A percentile compares a stretch with the other conserved stretches of the same genome.
phyloP scores from a whole-genome alignment of 441 rosid species.

The Corymbia citriodora region DNA sequence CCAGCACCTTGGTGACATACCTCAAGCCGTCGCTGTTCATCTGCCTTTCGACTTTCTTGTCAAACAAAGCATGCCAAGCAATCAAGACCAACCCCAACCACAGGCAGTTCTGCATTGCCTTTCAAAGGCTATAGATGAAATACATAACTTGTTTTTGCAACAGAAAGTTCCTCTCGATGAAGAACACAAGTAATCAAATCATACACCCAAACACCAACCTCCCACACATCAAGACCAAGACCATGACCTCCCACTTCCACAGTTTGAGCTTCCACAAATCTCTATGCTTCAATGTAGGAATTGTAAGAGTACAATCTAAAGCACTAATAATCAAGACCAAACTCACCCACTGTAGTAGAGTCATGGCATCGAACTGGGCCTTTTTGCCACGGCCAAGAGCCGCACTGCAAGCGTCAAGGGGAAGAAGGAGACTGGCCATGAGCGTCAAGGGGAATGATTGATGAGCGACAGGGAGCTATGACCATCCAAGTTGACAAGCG shows the following conservation, averaged over 20 bases:
- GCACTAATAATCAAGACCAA: conserved; percentile 36
- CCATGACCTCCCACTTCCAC: conserved; percentile 82
- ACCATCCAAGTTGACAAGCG: too few species aligned
- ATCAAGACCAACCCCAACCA: conserved; percentile 69
- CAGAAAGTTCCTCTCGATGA: conserved; percentile 65
- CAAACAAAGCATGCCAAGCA: conserved; percentile 57
- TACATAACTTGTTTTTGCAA: conserved; percentile 59
- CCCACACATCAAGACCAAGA: conserved; percentile 70
- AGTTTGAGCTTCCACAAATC: conserved; percentile 41
- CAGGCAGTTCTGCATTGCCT: conserved; percentile 68
- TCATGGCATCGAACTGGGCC: conserved; percentile 13
- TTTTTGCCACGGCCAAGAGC: too few species aligned
- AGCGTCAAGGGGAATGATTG: too few species aligned
- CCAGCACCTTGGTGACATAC: background rate
- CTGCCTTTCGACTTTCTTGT: conserved; percentile 35
- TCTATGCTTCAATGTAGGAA: conserved; percentile 15
- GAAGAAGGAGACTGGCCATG: too few species aligned
- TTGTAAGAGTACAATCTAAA: conserved; percentile 26
- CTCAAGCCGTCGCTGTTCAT: conserved; percentile 2
- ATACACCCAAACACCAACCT: conserved; percentile 89
- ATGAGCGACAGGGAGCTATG: too few species aligned
- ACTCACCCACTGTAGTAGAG: conserved; percentile 61
- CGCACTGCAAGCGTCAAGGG: too few species aligned
- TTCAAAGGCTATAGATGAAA: conserved; percentile 63
- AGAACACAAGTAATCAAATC: conserved; percentile 53